Base-by-base conservation (phyloP, 2,329 filamentous ascomycete genomes). In the Fusarium albidum region DNA sequence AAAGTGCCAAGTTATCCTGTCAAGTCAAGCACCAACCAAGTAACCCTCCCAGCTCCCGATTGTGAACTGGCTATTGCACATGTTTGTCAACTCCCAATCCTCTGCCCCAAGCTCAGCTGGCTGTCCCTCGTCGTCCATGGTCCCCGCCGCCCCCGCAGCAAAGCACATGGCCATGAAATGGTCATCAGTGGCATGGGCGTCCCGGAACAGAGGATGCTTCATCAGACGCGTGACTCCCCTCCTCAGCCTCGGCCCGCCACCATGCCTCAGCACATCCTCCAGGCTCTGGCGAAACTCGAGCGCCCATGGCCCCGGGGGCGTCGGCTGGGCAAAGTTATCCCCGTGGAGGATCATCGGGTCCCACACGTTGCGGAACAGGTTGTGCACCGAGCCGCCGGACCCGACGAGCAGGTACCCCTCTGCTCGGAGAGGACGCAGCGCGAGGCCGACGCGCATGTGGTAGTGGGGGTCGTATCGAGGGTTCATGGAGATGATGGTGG, bases 111-210 rank as follows among this genome's bases (percentile, higher is more conserved):
- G 64, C 52, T 72, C 68, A 11, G 70, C 65, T 1, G 71, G 74
- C 48, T 74, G 67, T 84, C 81, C 18, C 45, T 70, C 63, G 27
- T 77, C 77, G 0, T 2, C 84, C 79, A 26, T 75, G 75, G 4
- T 80, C 74, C 87, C 87, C 0, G 85, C 83, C 1, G 86, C 80
- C 74, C 87, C 87, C 0, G 85, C 83, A 1, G 86, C 80, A 70
- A 89, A 90, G n/a, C n/a, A n/a, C 63, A 85, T 75, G 4, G 82
- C 78, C 82, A 89, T 88, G 59, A 87, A 89, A 65, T 90, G 86
- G 67, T 90, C 87, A 64, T 90, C 87, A 0, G 87, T 89, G 1
- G 78, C 86, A 71, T 90, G 87, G 0, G 87, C 87, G 61, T 89
- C 86, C 13, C 86, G 73, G 64, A 81, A 90, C 39, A 77, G 74